Evolutionary conservation across 2,329 filamentous ascomycete species (phyloP).

Genomic region (Tolypocladium endophyticum): DNA sequence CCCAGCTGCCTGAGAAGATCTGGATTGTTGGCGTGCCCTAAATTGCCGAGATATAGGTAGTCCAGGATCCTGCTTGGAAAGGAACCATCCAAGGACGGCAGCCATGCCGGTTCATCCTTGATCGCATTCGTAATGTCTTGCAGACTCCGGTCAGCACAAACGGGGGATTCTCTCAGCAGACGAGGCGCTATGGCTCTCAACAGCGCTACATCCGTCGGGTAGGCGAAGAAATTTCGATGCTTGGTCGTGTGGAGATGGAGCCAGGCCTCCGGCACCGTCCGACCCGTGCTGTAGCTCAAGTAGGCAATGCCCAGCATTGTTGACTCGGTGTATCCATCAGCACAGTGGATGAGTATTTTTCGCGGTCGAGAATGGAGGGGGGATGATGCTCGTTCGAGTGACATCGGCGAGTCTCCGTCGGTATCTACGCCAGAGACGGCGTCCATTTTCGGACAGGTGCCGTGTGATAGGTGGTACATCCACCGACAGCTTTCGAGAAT

Average conservation of each 20-base stretch:
- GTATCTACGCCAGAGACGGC: constrained; percentile 19
- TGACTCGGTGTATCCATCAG: constrained; percentile 92
- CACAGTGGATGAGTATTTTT: constrained; percentile 83
- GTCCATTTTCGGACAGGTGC: constrained; percentile 31
- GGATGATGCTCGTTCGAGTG: constrained; percentile 6
- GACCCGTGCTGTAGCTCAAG: constrained; percentile 81
- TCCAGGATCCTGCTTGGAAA: constrained; percentile 80
- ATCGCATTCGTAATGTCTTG: constrained; percentile 42
- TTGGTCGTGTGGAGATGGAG: constrained; percentile 70
- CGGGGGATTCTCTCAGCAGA: constrained; percentile 62
- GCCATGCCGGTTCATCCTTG: constrained; percentile 63
- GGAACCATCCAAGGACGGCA: constrained; percentile 76
- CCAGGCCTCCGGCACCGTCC: constrained; percentile 77
- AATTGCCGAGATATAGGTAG: constrained; percentile 94
- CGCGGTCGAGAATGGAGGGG: constrained; percentile 28
- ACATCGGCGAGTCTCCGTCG: constrained; percentile 17
- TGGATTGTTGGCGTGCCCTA: constrained; percentile 89
- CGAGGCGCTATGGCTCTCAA: constrained; percentile 67
- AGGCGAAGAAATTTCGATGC: constrained; percentile 90
- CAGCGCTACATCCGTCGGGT: constrained; percentile 78
- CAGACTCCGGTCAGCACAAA: constrained; percentile 34
- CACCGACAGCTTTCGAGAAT: constrained; percentile 81
- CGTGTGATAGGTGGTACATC: constrained; percentile 77
- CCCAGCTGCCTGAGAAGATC: constrained; percentile 69
- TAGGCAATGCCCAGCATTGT: constrained; percentile 85